Evolutionary conservation across 768 basidiomycete genomes (phyloP), one percentile per base, ranked within the genome.

Genomic region (Gloeostereum incarnatum): DNA sequence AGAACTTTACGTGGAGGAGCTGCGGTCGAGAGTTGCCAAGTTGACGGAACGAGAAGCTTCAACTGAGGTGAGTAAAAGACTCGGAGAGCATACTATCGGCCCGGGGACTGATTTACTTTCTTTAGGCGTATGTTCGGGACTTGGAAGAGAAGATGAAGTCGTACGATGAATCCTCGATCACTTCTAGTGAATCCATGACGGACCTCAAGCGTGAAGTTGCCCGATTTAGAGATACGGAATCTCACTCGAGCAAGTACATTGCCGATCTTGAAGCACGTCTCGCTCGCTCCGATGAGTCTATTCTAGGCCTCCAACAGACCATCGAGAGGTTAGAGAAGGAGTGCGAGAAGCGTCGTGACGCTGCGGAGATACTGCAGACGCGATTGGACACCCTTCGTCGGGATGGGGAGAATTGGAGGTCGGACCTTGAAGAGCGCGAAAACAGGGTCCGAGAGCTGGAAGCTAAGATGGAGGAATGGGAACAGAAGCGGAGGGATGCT

Each of bases 81-180:
- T 29, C 35, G 36, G 26, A 31, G 5, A 32, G 34, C 24, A 21
- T 23, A 6, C 19, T 13, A 20, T 36, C 16, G 24, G 41, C 25
- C 40, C 31, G 35, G 57, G 46, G 42, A 50, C 27, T 45, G 38
- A 23, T 38, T 39, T n/a, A n/a, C n/a, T 10, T 14, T n/a, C 36
- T 45, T 20, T 52, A 94, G 90, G 84, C 84, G 1, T 97, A 98
- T 56, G 80, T 98, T 31, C 85, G 78, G 20, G 93, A 98, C 54
- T 67, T 98, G 22, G 94, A 99, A 58, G 80, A 86, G 54, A 91
- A 87, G 61, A 78, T 99, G 54, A 90, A 84, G 62, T 60, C 70
- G 4, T 86, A 81, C 52, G 80, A 90, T 48, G 93, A 97, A 50
- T 75, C 75, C 2, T 81, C 79, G 11, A 56, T 85, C 25, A 70